These are phyloP conservation scores for Ustilago hordei DNA, from an alignment of 1,284 basidiomycete species.

Conservation along the genomic window DNA sequence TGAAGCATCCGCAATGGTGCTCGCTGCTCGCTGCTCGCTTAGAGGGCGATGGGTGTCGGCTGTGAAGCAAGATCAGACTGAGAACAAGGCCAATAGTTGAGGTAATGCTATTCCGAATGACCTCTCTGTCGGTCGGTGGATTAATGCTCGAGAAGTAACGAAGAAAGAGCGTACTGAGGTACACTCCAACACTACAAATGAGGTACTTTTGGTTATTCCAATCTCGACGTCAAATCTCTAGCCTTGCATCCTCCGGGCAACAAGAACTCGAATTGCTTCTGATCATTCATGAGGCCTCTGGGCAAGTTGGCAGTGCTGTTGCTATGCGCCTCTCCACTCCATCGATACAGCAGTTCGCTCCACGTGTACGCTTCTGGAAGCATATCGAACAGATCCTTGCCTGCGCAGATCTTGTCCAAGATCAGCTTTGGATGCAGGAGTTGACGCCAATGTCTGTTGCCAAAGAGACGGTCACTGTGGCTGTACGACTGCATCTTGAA, in stretches of 20 bases:
- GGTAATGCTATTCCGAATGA: too few relatives aligned
- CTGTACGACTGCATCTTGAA: conserved; percentile 78
- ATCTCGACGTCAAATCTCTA: conserved; percentile 14
- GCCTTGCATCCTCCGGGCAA: conserved; percentile 75
- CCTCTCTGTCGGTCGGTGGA: too few relatives aligned
- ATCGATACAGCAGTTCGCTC: conserved; percentile 38
- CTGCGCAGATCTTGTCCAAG: conserved; percentile 75
- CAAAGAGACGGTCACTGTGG: conserved; percentile 76
- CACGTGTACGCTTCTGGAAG: conserved; percentile 76
- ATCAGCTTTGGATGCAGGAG: conserved; percentile 74
- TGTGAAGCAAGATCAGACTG: too few relatives aligned
- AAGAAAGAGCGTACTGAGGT: too few relatives aligned
- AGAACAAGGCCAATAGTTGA: too few relatives aligned
- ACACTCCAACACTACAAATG: background rate
- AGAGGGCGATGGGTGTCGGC: too few relatives aligned
- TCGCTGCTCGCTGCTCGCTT: too few relatives aligned
- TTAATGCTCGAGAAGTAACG: too few relatives aligned
- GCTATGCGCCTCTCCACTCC: conserved; percentile 54
- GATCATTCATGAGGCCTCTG: conserved; percentile 73
- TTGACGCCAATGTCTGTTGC: conserved; percentile 71
- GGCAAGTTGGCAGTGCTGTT: conserved; percentile 74
- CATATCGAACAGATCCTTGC: conserved; percentile 75
- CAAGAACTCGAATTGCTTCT: conserved; percentile 74
- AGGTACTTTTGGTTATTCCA: background rate
- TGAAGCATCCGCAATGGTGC: too few relatives aligned